Evolutionary conservation across 176 grass and related monocot species (phyloP).

Genomic region (Carex scoparia): DNA sequence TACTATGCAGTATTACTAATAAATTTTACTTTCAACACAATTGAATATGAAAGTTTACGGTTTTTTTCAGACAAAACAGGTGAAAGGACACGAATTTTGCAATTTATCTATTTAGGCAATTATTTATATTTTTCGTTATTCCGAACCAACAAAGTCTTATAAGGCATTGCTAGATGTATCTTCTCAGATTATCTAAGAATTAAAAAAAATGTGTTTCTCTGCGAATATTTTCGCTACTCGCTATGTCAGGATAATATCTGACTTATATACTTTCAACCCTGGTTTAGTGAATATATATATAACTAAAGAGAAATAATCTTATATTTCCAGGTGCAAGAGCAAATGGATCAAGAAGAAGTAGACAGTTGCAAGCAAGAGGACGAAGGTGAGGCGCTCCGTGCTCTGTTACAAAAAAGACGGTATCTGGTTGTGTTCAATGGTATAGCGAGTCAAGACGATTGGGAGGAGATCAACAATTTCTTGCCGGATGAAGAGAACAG

Average conservation of each 20-base stretch:
- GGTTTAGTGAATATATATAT: neutral
- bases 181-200: too few species aligned
- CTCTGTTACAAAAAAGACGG: neutral
- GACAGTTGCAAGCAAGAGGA: neutral
- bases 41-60: neutral
- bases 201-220: too few species aligned
- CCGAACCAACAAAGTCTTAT: too few species aligned
- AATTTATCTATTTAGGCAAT: too few species aligned
- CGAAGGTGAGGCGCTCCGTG: neutral
- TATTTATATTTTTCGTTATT: too few species aligned
- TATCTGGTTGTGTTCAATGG: neutral
- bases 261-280: neutral
- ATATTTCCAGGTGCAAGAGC: neutral
- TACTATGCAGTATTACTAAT: neutral
- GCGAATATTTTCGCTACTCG: too few species aligned
- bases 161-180: too few species aligned
- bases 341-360: conserved; percentile 3
- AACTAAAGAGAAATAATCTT: neutral
- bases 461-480: neutral
- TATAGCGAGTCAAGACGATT: neutral
- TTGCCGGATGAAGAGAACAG: conserved; percentile 14
- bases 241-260: neutral
- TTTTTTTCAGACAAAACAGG: too few species aligned
- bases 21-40: neutral
- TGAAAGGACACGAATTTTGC: too few species aligned